Base-by-base conservation (phyloP, 2,329 filamentous ascomycete species). In the Fusarium agapanthi region DNA sequence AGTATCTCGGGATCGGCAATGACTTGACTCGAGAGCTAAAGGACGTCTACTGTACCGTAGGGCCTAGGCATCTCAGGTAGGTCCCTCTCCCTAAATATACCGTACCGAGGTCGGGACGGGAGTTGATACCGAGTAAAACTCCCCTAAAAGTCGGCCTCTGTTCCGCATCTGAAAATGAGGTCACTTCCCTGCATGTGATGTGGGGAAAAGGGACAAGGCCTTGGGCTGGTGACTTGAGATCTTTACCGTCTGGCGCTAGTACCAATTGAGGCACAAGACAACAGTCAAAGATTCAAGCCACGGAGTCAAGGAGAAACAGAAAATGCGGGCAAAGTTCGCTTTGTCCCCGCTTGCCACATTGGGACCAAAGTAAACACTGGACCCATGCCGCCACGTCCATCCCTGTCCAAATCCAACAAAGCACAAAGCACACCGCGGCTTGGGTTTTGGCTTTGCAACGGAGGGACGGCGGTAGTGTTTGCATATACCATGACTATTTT, bases 331-430 rank as follows among this genome's bases (percentile, higher is more conserved):
- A 55, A 20, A 40, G 26, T 24, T 18, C 22, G 68, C 77, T 79
- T 79, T 65, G 55, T 57, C 32, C 32, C 55, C 55, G 26, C 41
- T 50, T 58, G 53, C 78, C 69, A 22, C 44, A 68, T 71, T 9
- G 43, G 69, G 76, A 30, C 12, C 61, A 60, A 79, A 79, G 77
- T 80, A 80, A 80, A 80, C 79, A 80, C 30, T n/a, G 34, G 34
- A 40, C 50, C 50, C 50, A 40, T 41, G 56, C 63, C 63, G 73
- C 67, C 67, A 66, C 67, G 65, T 59, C 44, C 26, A 76, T 59
- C 74, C 74, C 55, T 69, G 75, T 70, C 51, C 65, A 53, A 38
- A 65, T 48, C 43, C 63, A 62, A 54, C 61, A 35, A 51, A 51
- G 47, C 47, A 50, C 30, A 34, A 50, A 50, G 40, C 69, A 75